Base-by-base conservation (phyloP, 768 basidiomycete genomes). In the Ramaria rubella region DNA sequence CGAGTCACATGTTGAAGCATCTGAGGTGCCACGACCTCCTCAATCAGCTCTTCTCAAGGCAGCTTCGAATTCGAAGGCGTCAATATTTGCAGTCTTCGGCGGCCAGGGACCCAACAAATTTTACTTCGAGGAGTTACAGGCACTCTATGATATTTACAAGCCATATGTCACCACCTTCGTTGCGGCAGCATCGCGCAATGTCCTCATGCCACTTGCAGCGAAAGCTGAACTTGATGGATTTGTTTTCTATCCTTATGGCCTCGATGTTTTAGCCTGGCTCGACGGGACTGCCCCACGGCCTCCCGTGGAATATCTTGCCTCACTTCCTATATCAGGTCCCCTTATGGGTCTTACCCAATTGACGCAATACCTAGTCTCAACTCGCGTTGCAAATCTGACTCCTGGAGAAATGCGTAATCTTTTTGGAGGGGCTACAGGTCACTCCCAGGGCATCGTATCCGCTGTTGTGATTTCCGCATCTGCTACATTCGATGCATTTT, bases 101-200 rank as follows among this genome's bases (percentile, higher is more conserved):
- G 96, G 96, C 14, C 96, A 99, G 71, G 96, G 96, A 57, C 91
- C 88, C 58, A 98, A 98, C 71, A 95, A 98, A 67, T 89, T 95
- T 58, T 99, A 98, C 75, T 93, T 97, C 69, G 90, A 95, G 69
- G 96, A 98, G 70, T 80, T 99, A 19, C 90, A 95, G 73, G 74
- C 77, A 49, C 84, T 98, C 51, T 94, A 90, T 72, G 87, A 96
- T 72, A 88, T 82, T 59, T 98, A 99, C 78, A 82, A 77, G 60
- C 87, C 94, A 11, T 95, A 92, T 67, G 84, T 97, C 61, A 74
- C 78, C 15, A 70, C 85, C 17, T 85, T 93, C 76, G 70, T 96
- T 60, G 65, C n/a, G n/a, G n/a, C 75, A 36, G 71, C 91, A 62
- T 83, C 87, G 48, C 65, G 74, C 17, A 76, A 85, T 46, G 75